phyloP scores from a whole-genome alignment of 306 rosid genomes.

The Casuarina cunninghamiana region DNA sequence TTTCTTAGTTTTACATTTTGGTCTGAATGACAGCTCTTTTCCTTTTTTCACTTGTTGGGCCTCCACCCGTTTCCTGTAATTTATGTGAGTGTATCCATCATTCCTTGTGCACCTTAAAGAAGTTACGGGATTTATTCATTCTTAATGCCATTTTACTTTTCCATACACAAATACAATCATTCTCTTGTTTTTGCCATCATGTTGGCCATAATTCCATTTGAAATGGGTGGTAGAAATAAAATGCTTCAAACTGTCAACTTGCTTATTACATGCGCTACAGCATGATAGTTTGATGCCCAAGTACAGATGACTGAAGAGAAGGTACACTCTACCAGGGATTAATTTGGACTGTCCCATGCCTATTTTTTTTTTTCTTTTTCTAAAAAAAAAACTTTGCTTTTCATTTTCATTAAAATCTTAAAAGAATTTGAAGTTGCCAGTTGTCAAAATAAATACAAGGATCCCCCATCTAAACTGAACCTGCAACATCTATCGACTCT shows the following conservation, averaged over 20 bases:
- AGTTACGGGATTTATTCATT: conserved; percentile 1
- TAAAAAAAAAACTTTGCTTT: not conserved
- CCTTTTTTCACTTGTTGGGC: not conserved
- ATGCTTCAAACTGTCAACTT: not conserved
- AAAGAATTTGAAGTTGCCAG: too few species aligned
- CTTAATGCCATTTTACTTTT: conserved; percentile 4
- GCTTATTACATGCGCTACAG: not conserved
- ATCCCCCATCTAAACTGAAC: too few species aligned
- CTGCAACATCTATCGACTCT: too few species aligned
- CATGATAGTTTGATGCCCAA: not conserved
- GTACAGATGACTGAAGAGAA: not conserved
- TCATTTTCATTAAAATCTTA: too few species aligned
- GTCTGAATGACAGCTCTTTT: conserved; percentile 7
- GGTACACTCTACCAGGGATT: too few species aligned
- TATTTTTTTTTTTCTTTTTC: too few species aligned
- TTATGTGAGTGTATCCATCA: conserved; percentile 9
- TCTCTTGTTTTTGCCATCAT: not conserved
- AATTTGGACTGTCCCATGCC: not conserved
- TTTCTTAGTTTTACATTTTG: not conserved
- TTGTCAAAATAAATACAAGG: too few species aligned
- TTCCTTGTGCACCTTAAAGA: not conserved
- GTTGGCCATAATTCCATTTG: not conserved
- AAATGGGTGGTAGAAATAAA: not conserved
- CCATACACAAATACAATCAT: not conserved
- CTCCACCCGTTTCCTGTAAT: conserved; percentile 28